phyloP scores from a whole-genome alignment of 345 rosid species.

The Gossypium australe region DNA sequence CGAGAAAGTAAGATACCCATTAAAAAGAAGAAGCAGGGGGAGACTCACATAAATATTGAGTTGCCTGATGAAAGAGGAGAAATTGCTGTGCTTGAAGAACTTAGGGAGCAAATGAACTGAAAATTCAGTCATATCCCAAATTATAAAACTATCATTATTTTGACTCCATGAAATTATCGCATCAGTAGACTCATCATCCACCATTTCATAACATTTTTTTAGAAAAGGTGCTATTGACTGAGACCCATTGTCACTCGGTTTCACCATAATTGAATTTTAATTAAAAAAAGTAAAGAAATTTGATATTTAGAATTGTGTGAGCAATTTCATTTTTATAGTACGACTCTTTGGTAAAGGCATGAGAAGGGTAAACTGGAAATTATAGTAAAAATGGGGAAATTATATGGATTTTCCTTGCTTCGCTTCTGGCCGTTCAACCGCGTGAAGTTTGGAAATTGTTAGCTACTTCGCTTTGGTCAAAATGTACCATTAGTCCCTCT shows the following conservation, averaged over 20 bases:
- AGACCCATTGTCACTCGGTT: constrained; percentile 43
- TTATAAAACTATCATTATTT: constrained; percentile 45
- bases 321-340: too few relatives aligned
- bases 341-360: too few relatives aligned
- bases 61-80: constrained; percentile 79
- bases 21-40: neutral
- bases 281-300: neutral
- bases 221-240: constrained; percentile 65
- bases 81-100: constrained; percentile 78
- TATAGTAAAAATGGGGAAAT: too few relatives aligned
- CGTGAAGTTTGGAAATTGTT: neutral
- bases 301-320: neutral
- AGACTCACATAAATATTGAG: constrained; percentile 80
- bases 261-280: constrained; percentile 41
- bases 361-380: too few relatives aligned
- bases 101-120: constrained; percentile 60
- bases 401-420: too few relatives aligned
- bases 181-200: constrained; percentile 60
- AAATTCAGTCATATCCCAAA: constrained; percentile 57
- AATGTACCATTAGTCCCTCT: too few relatives aligned
- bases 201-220: constrained; percentile 86
- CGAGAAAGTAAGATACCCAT: neutral
- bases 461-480: too few relatives aligned
- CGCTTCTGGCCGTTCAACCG: neutral
- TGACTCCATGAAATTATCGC: constrained; percentile 62